These are phyloP conservation scores for Marsdenia floribunda DNA, from an alignment of 257 asterid genomes.

Conservation along the genomic window DNA sequence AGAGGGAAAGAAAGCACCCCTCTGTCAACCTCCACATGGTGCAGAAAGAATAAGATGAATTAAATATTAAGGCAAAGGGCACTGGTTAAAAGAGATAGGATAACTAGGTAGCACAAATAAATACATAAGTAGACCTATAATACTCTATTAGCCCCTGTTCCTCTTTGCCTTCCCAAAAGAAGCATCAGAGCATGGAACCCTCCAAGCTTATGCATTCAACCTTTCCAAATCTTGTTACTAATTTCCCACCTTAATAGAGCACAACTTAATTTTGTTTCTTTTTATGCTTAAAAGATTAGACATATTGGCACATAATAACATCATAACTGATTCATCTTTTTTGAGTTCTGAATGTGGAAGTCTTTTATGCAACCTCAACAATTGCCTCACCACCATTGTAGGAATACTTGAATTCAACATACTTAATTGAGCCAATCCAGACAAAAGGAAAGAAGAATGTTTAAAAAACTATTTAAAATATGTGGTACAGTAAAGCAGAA, in stretches of 20 bases:
- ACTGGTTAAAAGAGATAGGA: neutral
- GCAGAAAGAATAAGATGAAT: neutral
- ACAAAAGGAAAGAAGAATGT: neutral
- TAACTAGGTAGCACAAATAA: neutral
- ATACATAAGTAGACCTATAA: neutral
- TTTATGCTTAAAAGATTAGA: neutral
- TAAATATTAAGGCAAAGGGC: neutral
- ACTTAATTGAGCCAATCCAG: neutral
- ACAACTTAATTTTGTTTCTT: neutral
- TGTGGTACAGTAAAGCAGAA: neutral
- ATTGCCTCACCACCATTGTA: neutral
- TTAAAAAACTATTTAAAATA: neutral
- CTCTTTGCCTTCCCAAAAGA: neutral
- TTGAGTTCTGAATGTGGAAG: neutral
- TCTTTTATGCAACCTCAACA: neutral
- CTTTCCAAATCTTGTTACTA: neutral
- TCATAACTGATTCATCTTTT: neutral
- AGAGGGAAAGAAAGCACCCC: neutral
- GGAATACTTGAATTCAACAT: neutral
- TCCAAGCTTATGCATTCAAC: neutral
- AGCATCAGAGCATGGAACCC: neutral
- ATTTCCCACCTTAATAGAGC: neutral
- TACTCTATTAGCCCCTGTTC: neutral
- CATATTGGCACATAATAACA: neutral
- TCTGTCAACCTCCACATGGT: neutral